phyloP scores from a whole-genome alignment of 2,329 filamentous ascomycete species.

The Aspergillus caelatus region DNA sequence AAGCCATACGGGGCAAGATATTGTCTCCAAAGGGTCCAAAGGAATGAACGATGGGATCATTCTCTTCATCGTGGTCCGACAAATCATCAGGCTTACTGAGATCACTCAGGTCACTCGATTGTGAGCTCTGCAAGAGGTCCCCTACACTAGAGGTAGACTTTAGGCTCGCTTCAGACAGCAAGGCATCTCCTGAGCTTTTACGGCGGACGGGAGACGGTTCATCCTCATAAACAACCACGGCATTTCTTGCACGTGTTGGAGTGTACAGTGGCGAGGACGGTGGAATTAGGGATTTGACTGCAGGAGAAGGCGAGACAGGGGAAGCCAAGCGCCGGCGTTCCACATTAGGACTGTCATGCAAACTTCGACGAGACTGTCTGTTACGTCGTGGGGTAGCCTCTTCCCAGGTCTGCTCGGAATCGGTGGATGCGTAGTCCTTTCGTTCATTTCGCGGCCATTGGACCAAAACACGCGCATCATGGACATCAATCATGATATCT shows the following conservation, averaged over 20 bases:
- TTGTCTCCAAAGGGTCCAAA: constrained; percentile 90
- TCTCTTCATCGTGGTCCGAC: constrained; percentile 86
- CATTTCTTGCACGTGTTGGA: constrained; percentile 47
- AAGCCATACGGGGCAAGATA: constrained; percentile 77
- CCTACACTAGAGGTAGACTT: constrained; percentile 34
- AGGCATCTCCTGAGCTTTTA: constrained; percentile 27
- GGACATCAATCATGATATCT: constrained; percentile 94
- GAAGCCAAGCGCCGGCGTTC: constrained; percentile 68
- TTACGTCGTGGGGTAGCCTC: constrained; percentile 47
- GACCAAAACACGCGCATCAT: constrained; percentile 86
- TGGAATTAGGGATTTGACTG: constrained; percentile 49
- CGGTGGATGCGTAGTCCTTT: constrained; percentile 55
- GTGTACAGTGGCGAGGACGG: constrained; percentile 47
- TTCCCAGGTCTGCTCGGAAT: constrained; percentile 74
- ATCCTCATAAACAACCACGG: constrained; percentile 73
- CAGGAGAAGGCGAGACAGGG: constrained; percentile 73
- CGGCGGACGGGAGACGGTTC: constrained; percentile 58
- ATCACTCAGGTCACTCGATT: constrained; percentile 37
- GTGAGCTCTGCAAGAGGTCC: constrained; percentile 35
- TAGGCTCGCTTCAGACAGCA: constrained; percentile 38
- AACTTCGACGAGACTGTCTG: constrained; percentile 29
- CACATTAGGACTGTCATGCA: constrained; percentile 53
- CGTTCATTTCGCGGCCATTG: constrained; percentile 73
- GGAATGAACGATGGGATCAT: constrained; percentile 88
- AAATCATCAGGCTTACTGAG: constrained; percentile 60